Evolutionary conservation across 768 basidiomycete genomes (phyloP), one percentile per base, ranked within the genome.

Genomic region (Trametes maxima): DNA sequence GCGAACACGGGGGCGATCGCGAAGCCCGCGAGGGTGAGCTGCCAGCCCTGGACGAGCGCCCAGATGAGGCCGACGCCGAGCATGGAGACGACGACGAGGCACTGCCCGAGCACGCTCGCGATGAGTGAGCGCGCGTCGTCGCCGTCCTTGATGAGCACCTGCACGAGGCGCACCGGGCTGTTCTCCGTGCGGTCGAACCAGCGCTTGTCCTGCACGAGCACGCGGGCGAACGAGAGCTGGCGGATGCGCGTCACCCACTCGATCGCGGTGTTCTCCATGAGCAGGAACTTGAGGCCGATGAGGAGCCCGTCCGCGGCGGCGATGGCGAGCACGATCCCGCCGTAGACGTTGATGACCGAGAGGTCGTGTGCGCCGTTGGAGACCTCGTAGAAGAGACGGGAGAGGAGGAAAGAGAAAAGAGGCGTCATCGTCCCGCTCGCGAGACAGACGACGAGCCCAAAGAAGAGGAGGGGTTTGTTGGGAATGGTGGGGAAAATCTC

Each of bases 41-140:
- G 87, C 97, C 96, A 99, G 0, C 94, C 93, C 33, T 82, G 77
- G 1, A 84, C 81, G 72, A 98, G 79, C 0, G 95, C 95, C 96
- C 97, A 99, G 17, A 90, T 70, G 19, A 98, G 74, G 8, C 95
- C 95, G 2, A 96, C 78, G 0, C 81, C 72, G 47, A 98, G 81
- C 94, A 98, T 97, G 14, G 89, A 78, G 10, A 75, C 61, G 14
- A 95, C 91, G 19, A 94, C 90, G 37, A 88, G 70, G 33, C 79
- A 77, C 70, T 95, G 92, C 0, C 84, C 84, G 47, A 90, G 74
- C 43, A 94, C 86, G 13, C 85, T 80, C 1, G 89, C 79, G 62
- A 98, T 80, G 47, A 99, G 78, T 35, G 83, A 80, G 21, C 90
- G 76, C 13, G 94, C 91, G 67, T 98, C 97, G 62, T 98, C 94